Conservation (phyloP, 495 filamentous ascomycete species). For the Lentithecium fluviatile region DNA sequence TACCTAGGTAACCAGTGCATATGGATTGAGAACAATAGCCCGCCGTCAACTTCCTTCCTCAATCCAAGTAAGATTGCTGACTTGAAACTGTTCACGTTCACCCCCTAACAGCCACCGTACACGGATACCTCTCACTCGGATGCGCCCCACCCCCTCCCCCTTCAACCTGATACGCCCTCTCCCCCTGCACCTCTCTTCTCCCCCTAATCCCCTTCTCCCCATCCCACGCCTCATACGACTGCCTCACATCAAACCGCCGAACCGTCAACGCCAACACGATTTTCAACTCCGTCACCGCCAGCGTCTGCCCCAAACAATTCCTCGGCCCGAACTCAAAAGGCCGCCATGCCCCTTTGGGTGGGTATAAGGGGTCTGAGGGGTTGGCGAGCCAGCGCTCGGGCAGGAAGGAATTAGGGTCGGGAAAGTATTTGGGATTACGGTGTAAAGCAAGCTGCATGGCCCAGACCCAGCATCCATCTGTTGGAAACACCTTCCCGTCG, state of each 20-base stretch:
- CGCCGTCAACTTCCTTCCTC: no score
- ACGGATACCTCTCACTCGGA: conserved; percentile 14
- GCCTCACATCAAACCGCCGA: conserved; percentile 49
- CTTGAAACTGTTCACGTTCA: no score
- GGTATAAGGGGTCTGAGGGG: conserved; percentile 12
- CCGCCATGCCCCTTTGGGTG: conserved; percentile 14
- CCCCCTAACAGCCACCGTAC: no score
- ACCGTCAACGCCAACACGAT: conserved; percentile 49
- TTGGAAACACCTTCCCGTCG: conserved; percentile 39
- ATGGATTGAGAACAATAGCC: no score
- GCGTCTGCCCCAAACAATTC: conserved; percentile 57
- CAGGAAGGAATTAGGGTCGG: conserved; percentile 11
- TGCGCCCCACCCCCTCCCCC: conserved; percentile 18
- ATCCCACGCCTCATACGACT: conserved; percentile 29
- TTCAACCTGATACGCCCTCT: conserved; percentile 20
- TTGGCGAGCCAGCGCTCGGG: conserved; percentile 31
- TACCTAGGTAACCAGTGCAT: no score
- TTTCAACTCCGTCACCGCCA: conserved; percentile 28
- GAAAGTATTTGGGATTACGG: conserved; percentile 1
- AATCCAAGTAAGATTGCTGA: no score
- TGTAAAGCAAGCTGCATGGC: conserved; percentile 27
- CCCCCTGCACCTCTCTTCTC: conserved; percentile 1
- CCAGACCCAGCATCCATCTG: conserved; percentile 37
- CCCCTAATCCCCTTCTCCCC: conserved; percentile 1
- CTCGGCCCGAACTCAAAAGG: conserved; percentile 46